Evolutionary conservation across 1,284 basidiomycete genomes (phyloP).

Genomic region (Microbotryum violaceum): DNA sequence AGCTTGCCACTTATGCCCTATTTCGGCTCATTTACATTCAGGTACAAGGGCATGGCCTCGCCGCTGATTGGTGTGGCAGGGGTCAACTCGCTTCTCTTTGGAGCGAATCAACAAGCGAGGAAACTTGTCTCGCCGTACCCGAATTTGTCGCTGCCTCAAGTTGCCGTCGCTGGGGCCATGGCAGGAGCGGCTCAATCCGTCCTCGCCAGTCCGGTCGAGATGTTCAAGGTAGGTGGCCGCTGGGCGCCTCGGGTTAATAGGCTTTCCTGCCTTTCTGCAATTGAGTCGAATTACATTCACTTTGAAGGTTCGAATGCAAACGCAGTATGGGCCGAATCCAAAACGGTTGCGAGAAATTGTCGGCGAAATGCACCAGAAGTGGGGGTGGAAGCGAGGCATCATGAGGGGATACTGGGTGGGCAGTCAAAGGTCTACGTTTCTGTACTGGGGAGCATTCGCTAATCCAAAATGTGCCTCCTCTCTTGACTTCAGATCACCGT

Average conservation of each 20-base stretch:
- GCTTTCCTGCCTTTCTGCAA: not conserved
- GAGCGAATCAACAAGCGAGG: constrained; percentile 73
- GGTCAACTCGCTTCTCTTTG: constrained; percentile 91
- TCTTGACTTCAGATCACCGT: constrained; percentile 63
- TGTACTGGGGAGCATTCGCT: too few relatives aligned
- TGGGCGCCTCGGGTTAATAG: too few relatives aligned
- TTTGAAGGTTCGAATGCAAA: constrained; percentile 95
- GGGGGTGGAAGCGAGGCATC: constrained; percentile 75
- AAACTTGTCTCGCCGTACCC: constrained; percentile 73
- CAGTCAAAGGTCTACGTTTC: not conserved
- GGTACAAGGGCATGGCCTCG: constrained; percentile 66
- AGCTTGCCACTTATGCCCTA: not conserved
- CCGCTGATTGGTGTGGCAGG: constrained; percentile 90
- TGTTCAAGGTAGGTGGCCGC: constrained; percentile 43
- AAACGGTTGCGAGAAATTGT: constrained; percentile 65
- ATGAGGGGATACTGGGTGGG: constrained; percentile 94
- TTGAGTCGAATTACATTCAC: constrained; percentile 19
- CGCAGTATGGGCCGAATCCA: constrained; percentile 58
- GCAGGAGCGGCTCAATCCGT: constrained; percentile 84
- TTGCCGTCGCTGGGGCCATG: constrained; percentile 75
- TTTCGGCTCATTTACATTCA: not conserved
- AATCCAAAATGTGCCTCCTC: too few relatives aligned
- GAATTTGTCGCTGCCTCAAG: constrained; percentile 65
- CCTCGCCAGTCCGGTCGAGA: constrained; percentile 65
- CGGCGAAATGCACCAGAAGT: constrained; percentile 72